Base-by-base conservation (phyloP, 306 rosid species). In the Vicia faba region DNA sequence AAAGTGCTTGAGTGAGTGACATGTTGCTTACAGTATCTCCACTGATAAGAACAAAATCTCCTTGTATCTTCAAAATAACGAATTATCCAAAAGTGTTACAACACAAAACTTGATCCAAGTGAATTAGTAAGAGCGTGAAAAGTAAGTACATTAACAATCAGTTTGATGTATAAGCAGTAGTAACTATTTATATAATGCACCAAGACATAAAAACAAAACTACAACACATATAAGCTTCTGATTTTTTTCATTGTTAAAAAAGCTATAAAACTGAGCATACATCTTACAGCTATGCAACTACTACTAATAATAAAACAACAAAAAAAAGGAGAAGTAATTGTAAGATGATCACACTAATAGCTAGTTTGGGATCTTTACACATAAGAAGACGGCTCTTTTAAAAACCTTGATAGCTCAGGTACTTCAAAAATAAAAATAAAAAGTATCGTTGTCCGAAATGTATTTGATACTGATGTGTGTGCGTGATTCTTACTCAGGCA, bases 11-110 rank as follows among this genome's bases (percentile, higher is more conserved):
- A 36, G 96, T 81, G 70, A 95, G 99, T 3, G 96, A 85, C 97
- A 95, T 91, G 85, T 95, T 88, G 99, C 99, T 95, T 38, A 95
- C 75, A 3, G 99, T 95, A 72, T 95, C 99, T 72, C 99, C 99
- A 8, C 96, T 95, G 69, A 95, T 84, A 63, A 95, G 91, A 58
- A 95, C 84, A 79, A 95, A 95, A 72, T 95, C 99, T 79, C 99
- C 99, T 55, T 85, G 90, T 86, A 95, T 91, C 99, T 95, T 79
- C 66, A 83, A 70, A 61, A 61, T 58, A 71, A 70, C 64, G 78
- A 64, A 79, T 77, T 38, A 73, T 46, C 9, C 23, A 55, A 62
- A 48, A 76, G 75, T 67, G 62, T 79, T 66, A 85, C 76, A 9
- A 48, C 9, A 56, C 8, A 15, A 69, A 72, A 68, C 35, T 8